phyloP scores from a whole-genome alignment of 2,329 filamentous ascomycete genomes.

The Venturia asperata region DNA sequence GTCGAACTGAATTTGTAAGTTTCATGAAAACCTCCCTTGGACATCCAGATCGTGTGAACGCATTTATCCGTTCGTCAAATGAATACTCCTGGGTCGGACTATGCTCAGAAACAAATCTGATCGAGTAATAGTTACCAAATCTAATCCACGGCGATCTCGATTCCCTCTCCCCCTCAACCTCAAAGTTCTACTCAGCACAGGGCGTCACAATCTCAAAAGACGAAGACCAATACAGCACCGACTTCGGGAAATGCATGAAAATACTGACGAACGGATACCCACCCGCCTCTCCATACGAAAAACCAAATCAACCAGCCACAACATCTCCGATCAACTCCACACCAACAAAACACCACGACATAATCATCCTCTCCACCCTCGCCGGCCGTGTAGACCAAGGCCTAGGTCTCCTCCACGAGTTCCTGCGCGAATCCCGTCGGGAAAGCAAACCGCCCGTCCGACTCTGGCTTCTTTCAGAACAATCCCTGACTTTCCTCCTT shows the following conservation, averaged over 20 bases:
- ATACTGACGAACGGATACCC: conserved; percentile 14
- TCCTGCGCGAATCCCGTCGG: conserved; percentile 50
- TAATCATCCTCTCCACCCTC: conserved; percentile 78
- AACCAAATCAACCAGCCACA: not conserved
- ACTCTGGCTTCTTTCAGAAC: conserved; percentile 73
- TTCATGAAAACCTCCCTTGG: too few relatives aligned
- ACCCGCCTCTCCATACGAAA: not conserved
- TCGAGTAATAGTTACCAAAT: conserved; percentile 41
- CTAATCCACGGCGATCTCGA: conserved; percentile 87
- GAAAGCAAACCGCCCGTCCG: conserved; percentile 23
- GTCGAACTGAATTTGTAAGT: conserved; percentile 30
- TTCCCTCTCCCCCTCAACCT: conserved; percentile 60
- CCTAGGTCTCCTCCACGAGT: conserved; percentile 78
- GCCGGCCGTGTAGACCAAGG: conserved; percentile 91
- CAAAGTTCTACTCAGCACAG: conserved; percentile 57
- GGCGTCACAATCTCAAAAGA: conserved; percentile 60
- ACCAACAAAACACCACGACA: conserved; percentile 37
- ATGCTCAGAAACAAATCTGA: too few relatives aligned
- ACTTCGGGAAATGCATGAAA: conserved; percentile 72
- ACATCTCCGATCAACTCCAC: not conserved
- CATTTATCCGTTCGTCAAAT: too few relatives aligned
- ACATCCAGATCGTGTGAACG: too few relatives aligned
- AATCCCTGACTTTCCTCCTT: conserved; percentile 78
- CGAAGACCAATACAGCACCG: conserved; percentile 78
- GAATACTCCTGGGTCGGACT: too few relatives aligned